phyloP scores from a whole-genome alignment of 176 grass and related monocot genomes.

The Eleusine coracana region DNA sequence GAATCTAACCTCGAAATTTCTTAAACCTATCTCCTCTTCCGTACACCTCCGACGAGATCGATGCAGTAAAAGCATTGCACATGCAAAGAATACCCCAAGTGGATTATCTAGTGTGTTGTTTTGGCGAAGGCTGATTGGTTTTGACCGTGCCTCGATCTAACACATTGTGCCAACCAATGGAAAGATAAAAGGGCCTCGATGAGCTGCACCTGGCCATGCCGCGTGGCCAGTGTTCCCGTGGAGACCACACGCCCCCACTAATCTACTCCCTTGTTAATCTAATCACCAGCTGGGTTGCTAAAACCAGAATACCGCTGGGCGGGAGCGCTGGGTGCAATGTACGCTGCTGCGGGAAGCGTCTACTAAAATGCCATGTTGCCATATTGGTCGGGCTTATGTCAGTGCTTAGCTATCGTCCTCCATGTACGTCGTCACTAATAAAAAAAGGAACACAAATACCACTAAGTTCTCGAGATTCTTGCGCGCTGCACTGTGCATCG shows the following conservation, averaged over 20 bases:
- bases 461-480: not conserved
- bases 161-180: not conserved
- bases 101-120: not conserved
- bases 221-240: not conserved
- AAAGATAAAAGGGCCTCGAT: not conserved
- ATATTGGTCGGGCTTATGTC: constrained; percentile 31
- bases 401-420: constrained; percentile 24
- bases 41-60: not conserved
- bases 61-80: not conserved
- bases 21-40: not conserved
- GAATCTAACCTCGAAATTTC: not conserved
- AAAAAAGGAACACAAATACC: not conserved
- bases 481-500: not conserved
- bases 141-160: not conserved
- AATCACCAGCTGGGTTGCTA: constrained; percentile 23
- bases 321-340: constrained; percentile 2
- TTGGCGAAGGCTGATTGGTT: not conserved
- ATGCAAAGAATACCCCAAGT: not conserved
- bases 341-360: not conserved
- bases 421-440: not conserved
- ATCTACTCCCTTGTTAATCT: constrained; percentile 2
- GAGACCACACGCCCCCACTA: constrained; percentile 36
- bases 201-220: not conserved
- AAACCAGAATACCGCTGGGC: constrained; percentile 6
- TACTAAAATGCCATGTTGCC: constrained; percentile 31